phyloP scores from a whole-genome alignment of 352 stramenopile species.

The Pythium coloratum region DNA sequence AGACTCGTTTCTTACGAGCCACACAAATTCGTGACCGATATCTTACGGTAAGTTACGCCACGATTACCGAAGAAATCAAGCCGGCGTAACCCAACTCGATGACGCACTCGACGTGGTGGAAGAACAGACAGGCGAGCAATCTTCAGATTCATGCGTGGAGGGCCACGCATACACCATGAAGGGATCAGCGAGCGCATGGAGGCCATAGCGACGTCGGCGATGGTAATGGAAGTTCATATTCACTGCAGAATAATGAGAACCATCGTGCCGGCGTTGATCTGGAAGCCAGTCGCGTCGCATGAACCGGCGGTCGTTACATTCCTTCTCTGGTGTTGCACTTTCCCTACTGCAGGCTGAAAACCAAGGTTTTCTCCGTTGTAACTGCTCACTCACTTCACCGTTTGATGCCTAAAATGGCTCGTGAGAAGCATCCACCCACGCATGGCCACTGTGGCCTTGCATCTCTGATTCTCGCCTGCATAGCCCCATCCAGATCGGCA shows the following conservation, averaged over 20 bases:
- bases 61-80: constrained; percentile 20
- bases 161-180: not conserved
- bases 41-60: constrained; percentile 22
- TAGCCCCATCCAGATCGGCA: not conserved
- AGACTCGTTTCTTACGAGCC: constrained; percentile 16
- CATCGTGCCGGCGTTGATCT: not conserved
- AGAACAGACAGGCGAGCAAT: constrained; percentile 3
- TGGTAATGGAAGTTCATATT: not conserved
- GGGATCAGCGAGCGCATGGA: not conserved
- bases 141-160: constrained; percentile 1
- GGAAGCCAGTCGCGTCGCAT: not conserved
- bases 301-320: constrained; percentile 18
- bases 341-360: not conserved
- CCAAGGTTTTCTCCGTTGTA: not conserved
- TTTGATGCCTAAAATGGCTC: constrained; percentile 2
- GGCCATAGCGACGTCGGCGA: not conserved
- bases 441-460: not conserved
- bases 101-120: constrained; percentile 19
- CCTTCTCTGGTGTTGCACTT: constrained; percentile 1
- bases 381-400: not conserved
- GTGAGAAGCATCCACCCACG: not conserved
- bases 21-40: constrained; percentile 21
- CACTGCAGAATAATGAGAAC: not conserved
- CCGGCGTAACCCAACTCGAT: constrained; percentile 10
- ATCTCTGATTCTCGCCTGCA: not conserved